A percentile compares a stretch with the other conserved stretches of the same genome.
Evolutionary conservation across 1,139 yeast species (phyloP).

Genomic region (Magnusiomyces magnusii): DNA sequence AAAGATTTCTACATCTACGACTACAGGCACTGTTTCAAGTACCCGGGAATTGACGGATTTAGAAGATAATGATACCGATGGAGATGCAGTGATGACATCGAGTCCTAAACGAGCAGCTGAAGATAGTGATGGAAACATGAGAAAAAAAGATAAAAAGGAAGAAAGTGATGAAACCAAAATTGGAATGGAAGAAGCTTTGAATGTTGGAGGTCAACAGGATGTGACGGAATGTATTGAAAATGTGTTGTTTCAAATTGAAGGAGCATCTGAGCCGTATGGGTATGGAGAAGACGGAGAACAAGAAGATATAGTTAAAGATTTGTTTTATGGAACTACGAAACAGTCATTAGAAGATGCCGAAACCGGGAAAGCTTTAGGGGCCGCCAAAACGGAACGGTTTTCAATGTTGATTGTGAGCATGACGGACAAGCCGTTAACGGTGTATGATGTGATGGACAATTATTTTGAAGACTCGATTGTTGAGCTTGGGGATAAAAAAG

Average conservation of each 20-base stretch:
- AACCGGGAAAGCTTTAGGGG: neutral
- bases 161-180: constrained; percentile 9
- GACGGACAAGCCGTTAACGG: constrained; percentile 78
- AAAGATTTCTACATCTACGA: neutral
- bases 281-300: constrained; percentile 68
- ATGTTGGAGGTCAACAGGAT: constrained; percentile 86
- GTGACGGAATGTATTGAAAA: constrained; percentile 96
- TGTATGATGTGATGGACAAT: constrained; percentile 84
- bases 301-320: constrained; percentile 61
- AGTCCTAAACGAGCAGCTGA: neutral
- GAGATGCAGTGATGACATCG: neutral
- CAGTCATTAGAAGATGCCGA: constrained; percentile 39
- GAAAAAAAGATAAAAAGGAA: neutral
- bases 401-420: constrained; percentile 76
- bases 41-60: constrained; percentile 4
- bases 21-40: neutral
- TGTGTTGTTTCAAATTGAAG: constrained; percentile 85
- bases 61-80: neutral
- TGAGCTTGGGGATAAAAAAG: constrained; percentile 6
- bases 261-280: constrained; percentile 68
- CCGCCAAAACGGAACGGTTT: constrained; percentile 59
- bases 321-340: constrained; percentile 70
- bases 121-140: neutral
- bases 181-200: constrained; percentile 7
- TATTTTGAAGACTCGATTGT: constrained; percentile 40